Percentiles rank a stretch among this genome's conserved stretches.
These are phyloP conservation scores for Lasiosphaeria miniovina DNA, from an alignment of 495 filamentous ascomycete genomes.

Conservation along the genomic window DNA sequence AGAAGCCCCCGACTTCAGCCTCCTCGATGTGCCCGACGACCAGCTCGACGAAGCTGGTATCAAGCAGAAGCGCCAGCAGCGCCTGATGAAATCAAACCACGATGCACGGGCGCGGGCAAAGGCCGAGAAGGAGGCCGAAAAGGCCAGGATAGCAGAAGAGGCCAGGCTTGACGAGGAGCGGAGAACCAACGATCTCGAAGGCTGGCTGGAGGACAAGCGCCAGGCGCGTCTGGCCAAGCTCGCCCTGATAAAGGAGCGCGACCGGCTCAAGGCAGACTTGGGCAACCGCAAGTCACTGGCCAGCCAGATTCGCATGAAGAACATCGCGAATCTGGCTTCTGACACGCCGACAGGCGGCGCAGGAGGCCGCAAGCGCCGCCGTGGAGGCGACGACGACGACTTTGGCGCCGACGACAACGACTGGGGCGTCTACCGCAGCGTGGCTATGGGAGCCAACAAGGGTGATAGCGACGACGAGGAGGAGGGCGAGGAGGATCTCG, in stretches of 20 bases:
- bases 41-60: conserved; percentile 85
- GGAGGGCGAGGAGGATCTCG: conserved; percentile 88
- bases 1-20: conserved; percentile 76
- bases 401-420: conserved; percentile 98
- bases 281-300: conserved; percentile 95
- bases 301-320: conserved; percentile 96
- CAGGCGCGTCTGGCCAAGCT: conserved; percentile 70
- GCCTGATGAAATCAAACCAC: conserved; percentile 87
- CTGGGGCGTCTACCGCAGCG: conserved; percentile 92
- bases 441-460: conserved; percentile 67
- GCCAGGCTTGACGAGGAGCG: conserved; percentile 78
- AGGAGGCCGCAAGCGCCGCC: conserved; percentile 70
- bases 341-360: conserved; percentile 62
- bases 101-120: conserved; percentile 89
- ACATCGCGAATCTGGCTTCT: conserved; percentile 90
- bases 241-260: conserved; percentile 85
- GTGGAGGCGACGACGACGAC: conserved; percentile 76
- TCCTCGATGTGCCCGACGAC: conserved; percentile 88
- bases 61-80: conserved; percentile 87
- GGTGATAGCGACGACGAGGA: conserved; percentile 66
- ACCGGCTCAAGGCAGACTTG: conserved; percentile 85
- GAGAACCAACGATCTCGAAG: conserved; percentile 76
- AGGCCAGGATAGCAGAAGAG: conserved; percentile 75
- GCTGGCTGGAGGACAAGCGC: conserved; percentile 80
- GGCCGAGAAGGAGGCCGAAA: conserved; percentile 90